phyloP scores from a whole-genome alignment of 352 stramenopile genomes.

The Pythium chondricola region DNA sequence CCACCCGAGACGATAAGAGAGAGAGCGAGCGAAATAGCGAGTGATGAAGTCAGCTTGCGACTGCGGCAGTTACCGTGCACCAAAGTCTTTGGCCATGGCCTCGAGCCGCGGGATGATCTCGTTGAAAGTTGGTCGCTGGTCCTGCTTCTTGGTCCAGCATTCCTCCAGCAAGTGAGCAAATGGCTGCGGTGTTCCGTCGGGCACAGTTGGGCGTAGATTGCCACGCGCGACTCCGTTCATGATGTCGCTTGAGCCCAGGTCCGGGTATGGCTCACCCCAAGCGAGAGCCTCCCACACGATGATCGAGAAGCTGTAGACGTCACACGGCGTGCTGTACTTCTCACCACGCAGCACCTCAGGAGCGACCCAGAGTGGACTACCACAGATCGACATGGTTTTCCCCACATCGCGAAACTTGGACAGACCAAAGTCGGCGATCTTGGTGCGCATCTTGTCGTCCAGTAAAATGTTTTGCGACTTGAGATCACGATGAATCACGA shows the following conservation, averaged over 20 bases:
- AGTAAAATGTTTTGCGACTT: conserved; percentile 80
- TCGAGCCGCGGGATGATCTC: conserved; percentile 78
- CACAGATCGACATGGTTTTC: conserved; percentile 86
- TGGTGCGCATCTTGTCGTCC: conserved; percentile 80
- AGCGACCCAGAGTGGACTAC: conserved; percentile 74
- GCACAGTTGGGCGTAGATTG: conserved; percentile 65
- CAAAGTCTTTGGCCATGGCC: conserved; percentile 73
- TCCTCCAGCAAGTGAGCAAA: conserved; percentile 63
- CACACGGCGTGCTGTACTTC: conserved; percentile 75
- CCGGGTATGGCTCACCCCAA: conserved; percentile 74
- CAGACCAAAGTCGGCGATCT: conserved; percentile 78
- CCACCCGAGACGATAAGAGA: no score
- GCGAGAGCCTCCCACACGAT: conserved; percentile 83
- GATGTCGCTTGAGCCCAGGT: conserved; percentile 76
- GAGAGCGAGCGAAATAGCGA: no score
- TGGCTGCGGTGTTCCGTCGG: conserved; percentile 47
- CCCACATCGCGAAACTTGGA: conserved; percentile 82
- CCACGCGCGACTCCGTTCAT: conserved; percentile 79
- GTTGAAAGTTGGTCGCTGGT: conserved; percentile 74
- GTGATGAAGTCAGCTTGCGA: conserved; percentile 1
- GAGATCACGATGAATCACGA: conserved; percentile 94
- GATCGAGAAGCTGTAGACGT: conserved; percentile 88
- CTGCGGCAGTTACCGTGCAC: no score
- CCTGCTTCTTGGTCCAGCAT: conserved; percentile 83
- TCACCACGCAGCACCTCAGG: conserved; percentile 74